Conservation (phyloP, 192 early-diverging fungal genomes). For the Linnemannia hyalina region DNA sequence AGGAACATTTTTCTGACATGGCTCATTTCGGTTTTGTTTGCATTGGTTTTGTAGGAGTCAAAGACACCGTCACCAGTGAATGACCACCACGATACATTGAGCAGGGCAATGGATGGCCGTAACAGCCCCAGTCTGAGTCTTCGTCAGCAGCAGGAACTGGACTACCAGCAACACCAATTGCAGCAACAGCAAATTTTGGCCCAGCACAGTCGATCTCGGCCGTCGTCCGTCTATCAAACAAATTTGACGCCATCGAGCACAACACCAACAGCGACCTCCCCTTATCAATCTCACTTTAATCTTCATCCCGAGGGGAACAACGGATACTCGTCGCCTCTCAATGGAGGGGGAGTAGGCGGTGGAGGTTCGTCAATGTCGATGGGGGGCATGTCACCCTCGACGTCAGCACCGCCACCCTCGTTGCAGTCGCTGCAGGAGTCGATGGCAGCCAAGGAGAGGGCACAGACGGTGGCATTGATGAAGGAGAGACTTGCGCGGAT, state of each 20-base stretch:
- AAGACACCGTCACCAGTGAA: conserved; percentile 42
- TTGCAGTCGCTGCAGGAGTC: conserved; percentile 50
- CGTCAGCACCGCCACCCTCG: conserved; percentile 20
- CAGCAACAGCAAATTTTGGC: conserved; percentile 55
- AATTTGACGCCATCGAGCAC: not conserved
- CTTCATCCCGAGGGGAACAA: conserved; percentile 20
- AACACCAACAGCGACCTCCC: conserved; percentile 13
- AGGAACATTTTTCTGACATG: not conserved
- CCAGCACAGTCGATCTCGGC: conserved; percentile 43
- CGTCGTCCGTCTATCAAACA: conserved; percentile 39
- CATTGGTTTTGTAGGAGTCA: conserved; percentile 23
- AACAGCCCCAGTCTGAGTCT: conserved; percentile 32
- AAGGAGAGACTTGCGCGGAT: conserved; percentile 77
- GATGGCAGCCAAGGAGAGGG: conserved; percentile 58
- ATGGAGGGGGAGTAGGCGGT: not conserved
- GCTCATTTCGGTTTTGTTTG: not conserved
- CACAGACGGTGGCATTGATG: conserved; percentile 73
- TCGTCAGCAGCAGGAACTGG: conserved; percentile 43
- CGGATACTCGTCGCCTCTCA: not conserved
- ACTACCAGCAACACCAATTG: conserved; percentile 51
- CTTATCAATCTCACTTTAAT: conserved; percentile 29
- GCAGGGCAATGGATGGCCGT: conserved; percentile 28
- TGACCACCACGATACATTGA: conserved; percentile 20
- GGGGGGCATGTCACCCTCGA: conserved; percentile 3
- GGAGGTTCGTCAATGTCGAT: not conserved